Evolutionary conservation across 495 filamentous ascomycete species (phyloP).

Genomic region (Penicillium turbatum): DNA sequence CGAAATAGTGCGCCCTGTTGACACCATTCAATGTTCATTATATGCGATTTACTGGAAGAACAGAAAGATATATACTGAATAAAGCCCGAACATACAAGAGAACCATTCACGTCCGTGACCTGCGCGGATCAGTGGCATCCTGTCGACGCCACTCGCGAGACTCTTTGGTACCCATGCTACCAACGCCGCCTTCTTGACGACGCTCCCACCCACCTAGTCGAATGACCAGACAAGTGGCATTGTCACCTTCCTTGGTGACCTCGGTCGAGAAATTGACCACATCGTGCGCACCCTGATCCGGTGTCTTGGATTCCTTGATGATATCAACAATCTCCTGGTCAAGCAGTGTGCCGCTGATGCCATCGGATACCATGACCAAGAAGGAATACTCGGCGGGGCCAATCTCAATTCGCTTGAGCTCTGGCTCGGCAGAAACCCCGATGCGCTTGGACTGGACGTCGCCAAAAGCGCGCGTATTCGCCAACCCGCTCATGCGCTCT

Average conservation of each 20-base stretch:
- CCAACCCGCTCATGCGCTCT: constrained; percentile 88
- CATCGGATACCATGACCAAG: constrained; percentile 81
- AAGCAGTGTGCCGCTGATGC: constrained; percentile 71
- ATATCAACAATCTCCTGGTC: constrained; percentile 97
- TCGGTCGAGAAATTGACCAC: constrained; percentile 86
- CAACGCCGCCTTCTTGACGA: constrained; percentile 79
- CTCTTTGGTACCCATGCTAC: constrained; percentile 87
- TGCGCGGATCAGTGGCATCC: constrained; percentile 80
- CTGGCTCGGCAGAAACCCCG: constrained; percentile 90
- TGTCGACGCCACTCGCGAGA: constrained; percentile 76
- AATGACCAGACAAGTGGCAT: constrained; percentile 91
- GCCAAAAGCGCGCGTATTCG: constrained; percentile 90
- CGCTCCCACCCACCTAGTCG: constrained; percentile 94
- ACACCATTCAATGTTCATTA: constrained; percentile 9
- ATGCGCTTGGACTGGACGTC: constrained; percentile 88
- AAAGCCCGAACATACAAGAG: constrained; percentile 3
- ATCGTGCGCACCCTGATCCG: constrained; percentile 73
- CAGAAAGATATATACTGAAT: constrained; percentile 14
- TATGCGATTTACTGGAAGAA: constrained; percentile 4
- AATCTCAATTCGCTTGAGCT: constrained; percentile 70
- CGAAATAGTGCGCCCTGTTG: neutral
- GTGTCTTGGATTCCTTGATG: constrained; percentile 87
- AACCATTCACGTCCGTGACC: constrained; percentile 51
- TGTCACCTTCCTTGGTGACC: constrained; percentile 76
- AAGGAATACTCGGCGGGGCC: constrained; percentile 80